A percentile compares a stretch with the other conserved stretches of the same genome.
Evolutionary conservation across 2,329 filamentous ascomycete genomes (phyloP).

Genomic region (Cladosporium austrohemisphaericum): DNA sequence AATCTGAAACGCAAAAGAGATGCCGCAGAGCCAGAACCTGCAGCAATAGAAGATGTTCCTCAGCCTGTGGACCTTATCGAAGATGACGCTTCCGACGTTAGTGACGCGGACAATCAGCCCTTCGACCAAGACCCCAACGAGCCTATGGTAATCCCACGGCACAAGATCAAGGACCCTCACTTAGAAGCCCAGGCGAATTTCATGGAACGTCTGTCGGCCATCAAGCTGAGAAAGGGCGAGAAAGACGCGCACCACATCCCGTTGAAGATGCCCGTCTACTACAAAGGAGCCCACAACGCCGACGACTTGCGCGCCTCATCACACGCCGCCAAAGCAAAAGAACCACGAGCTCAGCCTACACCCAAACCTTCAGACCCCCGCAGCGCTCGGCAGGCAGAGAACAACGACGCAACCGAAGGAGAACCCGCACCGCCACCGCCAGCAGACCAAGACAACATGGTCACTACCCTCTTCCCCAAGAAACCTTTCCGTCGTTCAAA

Average conservation of each 20-base stretch:
- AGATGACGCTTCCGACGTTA: conserved; percentile 13
- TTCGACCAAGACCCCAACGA: conserved; percentile 11
- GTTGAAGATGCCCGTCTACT: conserved; percentile 10
- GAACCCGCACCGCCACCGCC: neutral
- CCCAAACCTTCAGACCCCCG: neutral
- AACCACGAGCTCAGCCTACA: neutral
- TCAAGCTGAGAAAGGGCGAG: conserved; percentile 42
- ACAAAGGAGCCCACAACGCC: conserved; percentile 11
- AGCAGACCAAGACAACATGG: neutral
- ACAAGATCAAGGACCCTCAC: conserved; percentile 19
- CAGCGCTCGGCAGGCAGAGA: neutral
- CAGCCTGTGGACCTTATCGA: conserved; percentile 11
- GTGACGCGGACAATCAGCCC: neutral
- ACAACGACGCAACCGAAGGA: conserved; percentile 2
- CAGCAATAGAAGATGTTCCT: conserved; percentile 9
- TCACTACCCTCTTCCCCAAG: neutral
- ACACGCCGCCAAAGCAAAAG: neutral
- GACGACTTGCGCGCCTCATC: conserved; percentile 8
- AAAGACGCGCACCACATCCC: conserved; percentile 22
- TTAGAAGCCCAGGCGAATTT: conserved; percentile 35
- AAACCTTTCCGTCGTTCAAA: neutral
- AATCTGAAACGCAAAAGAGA: conserved; percentile 34
- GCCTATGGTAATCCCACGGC: conserved; percentile 23
- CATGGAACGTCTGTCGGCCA: conserved; percentile 38
- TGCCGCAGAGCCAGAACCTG: conserved; percentile 15